Evolutionary conservation across 1,284 basidiomycete species (phyloP), one percentile per base, ranked within the genome.

Genomic region (Athelia sp.): DNA sequence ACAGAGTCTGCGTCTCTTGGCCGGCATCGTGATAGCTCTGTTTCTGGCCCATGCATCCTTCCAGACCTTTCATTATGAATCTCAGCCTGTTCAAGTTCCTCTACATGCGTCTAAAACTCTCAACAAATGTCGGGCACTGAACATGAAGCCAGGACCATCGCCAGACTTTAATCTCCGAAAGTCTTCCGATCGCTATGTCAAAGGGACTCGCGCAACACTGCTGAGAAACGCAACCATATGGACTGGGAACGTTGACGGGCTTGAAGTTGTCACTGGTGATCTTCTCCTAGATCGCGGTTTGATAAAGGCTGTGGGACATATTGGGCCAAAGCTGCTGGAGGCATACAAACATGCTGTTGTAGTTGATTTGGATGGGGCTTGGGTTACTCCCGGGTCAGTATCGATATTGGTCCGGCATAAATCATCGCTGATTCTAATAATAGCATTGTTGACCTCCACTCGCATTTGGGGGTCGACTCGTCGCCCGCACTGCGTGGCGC

Each of bases 221-320:
- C 78, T 94, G 52, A 75, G 72, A 62, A 93, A 93, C 61, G 91
- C 83, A 14, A 90, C 81, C 0, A 74, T 95, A n/a, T 93, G 90
- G 90, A 93, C 90, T 1, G 90, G 90, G 42, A 74, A 74, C 44
- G 65, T 78, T 29, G 71, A 79, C 36, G 85, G 84, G 2, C 69
- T 73, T 24, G 83, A 91, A 62, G 72, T 90, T 31, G 59, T 90
- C 19, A 62, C 74, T 9, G 85, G 80, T 0, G 79, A 84, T 55
- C 54, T 86, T 15, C 61, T 82, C 3, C 61, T 86, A 4, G 76
- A 81, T 54, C 71, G 73, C 21, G 83, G 83, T 8, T 58, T 84
- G 21, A 75, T 86, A 43, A 72, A 75, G 52, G 69, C 66, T 3
- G 67, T 84, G 43, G 82, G 81, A 1, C 57, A 69, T 26, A 62